Percentiles rank a stretch among this genome's conserved stretches.
These are phyloP conservation scores for Hordeum pubiflorum DNA, from an alignment of 202 grass and related monocot genomes.

Conservation along the genomic window DNA sequence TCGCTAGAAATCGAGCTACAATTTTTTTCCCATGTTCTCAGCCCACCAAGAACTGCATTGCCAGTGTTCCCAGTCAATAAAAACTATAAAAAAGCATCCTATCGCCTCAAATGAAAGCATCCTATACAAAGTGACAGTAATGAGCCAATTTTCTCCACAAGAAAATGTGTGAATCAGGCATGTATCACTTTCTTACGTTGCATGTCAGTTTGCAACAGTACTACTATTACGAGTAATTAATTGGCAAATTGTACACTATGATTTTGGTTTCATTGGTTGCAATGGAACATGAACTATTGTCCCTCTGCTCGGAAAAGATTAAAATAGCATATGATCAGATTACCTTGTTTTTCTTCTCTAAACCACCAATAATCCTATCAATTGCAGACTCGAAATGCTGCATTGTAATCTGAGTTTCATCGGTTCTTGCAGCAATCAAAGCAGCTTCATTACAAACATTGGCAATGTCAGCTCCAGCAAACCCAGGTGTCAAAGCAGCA, in stretches of 20 bases:
- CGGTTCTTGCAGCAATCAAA: conserved; percentile 75
- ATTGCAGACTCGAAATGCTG: conserved; percentile 93
- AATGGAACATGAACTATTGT: not conserved
- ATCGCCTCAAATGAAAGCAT: not conserved
- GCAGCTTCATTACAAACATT: conserved; percentile 99
- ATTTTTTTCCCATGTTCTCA: not conserved
- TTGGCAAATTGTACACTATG: not conserved
- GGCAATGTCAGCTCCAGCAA: conserved; percentile 98
- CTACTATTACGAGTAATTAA: not conserved
- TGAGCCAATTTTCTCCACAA: not conserved
- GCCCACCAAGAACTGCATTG: not conserved
- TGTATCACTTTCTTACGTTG: conserved; percentile 5
- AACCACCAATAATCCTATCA: conserved; percentile 90
- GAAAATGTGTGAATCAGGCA: not conserved
- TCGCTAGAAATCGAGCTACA: not conserved
- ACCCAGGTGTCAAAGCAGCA: conserved; percentile 89
- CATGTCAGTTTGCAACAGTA: not conserved
- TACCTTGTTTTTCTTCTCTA: conserved; percentile 99
- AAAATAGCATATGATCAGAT: conserved; percentile 2
- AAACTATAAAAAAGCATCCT: not conserved
- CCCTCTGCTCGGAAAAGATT: not conserved
- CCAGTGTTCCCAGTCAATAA: not conserved
- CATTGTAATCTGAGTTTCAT: conserved; percentile 69
- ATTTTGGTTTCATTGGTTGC: not conserved
- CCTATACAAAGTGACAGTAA: not conserved